Base-by-base conservation (phyloP, 2,329 filamentous ascomycete species). In the Bipolaris gigantea region DNA sequence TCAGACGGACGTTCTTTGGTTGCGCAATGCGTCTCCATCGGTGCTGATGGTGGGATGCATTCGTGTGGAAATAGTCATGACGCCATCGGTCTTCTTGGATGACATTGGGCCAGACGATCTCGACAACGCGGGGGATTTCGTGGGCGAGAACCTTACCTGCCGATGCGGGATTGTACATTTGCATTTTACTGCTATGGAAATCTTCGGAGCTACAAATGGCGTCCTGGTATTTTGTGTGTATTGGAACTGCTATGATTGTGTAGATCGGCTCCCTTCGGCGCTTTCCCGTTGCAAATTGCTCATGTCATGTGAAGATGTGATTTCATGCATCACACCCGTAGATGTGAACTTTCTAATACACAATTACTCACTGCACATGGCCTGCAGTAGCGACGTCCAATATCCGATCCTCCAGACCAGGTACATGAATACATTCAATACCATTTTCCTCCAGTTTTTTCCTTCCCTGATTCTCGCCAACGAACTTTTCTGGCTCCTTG, bases 401-500 rank as follows among this genome's bases (percentile, higher is more conserved):
- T 62, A 97, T 97, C 51, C 93, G 87, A 32, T 84, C 80, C 70
- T 97, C 90, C 49, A 97, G 71, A 0, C 92, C 93, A 16, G 79
- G 64, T 3, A 97, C 83, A 71, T 89, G 84, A 38, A 89, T 76
- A 59, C 93, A 90, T 40, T 85, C 75, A 47, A 99, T 83, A 0
- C 91, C 92, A 4, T 85, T 86, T 41, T 84, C 83, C 63, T 87
- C 82, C 51, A 99, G 78, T 70, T 84, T 87, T 63, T 75, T 78
- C 64, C 86, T 85, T 7, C 92, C 92, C 53, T 87, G 83, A 61
- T 96, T 97, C 55, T 89, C 82, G 5, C 85, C 86, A 16, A 97
- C 90, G 75, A 97, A 99, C 30, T 85, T 96, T 65, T 89, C 89
- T 0, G 94, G 94, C 76, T 99, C 94, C 63, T 87, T 82, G 0